A percentile compares a stretch with the other conserved stretches of the same genome.
phyloP scores from a whole-genome alignment of 2,329 filamentous ascomycete genomes.

The Penicillium concentricum region DNA sequence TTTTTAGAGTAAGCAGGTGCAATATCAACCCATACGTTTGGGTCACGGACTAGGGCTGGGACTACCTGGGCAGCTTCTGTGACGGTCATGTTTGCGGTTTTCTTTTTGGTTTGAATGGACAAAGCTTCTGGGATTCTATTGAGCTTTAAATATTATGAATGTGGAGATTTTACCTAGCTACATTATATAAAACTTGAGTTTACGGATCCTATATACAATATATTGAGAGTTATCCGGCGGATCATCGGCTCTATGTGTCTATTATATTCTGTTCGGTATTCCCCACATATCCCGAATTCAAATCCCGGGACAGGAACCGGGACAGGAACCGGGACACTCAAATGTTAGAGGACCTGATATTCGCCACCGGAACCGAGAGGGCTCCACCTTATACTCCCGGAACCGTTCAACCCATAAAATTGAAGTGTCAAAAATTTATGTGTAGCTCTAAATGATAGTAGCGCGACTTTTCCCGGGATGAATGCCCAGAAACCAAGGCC shows the following conservation, averaged over 20 bases:
- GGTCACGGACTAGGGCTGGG: not conserved
- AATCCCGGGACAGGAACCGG: not conserved
- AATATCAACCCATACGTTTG: not conserved
- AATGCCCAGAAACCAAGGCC: not conserved
- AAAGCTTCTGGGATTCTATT: not conserved
- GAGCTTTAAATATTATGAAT: not conserved
- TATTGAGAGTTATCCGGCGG: not conserved
- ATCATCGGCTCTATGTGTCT: too few relatives aligned
- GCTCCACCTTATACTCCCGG: not conserved
- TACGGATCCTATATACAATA: not conserved
- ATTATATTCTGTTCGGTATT: too few relatives aligned
- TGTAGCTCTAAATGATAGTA: not conserved
- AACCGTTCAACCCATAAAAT: not conserved
- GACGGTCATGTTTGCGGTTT: not conserved
- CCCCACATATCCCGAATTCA: not conserved
- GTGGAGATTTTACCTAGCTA: not conserved
- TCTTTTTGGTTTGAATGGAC: not conserved
- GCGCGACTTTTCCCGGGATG: not conserved
- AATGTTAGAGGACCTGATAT: not conserved
- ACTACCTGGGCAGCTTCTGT: slow-evolving; percentile 1
- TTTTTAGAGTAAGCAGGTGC: not conserved
- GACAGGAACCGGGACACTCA: not conserved
- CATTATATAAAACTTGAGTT: not conserved
- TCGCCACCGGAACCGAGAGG: slow-evolving; percentile 9
- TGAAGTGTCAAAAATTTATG: too few relatives aligned